Evolutionary conservation across 768 basidiomycete species (phyloP).

Genomic region (Lentinula sp.): DNA sequence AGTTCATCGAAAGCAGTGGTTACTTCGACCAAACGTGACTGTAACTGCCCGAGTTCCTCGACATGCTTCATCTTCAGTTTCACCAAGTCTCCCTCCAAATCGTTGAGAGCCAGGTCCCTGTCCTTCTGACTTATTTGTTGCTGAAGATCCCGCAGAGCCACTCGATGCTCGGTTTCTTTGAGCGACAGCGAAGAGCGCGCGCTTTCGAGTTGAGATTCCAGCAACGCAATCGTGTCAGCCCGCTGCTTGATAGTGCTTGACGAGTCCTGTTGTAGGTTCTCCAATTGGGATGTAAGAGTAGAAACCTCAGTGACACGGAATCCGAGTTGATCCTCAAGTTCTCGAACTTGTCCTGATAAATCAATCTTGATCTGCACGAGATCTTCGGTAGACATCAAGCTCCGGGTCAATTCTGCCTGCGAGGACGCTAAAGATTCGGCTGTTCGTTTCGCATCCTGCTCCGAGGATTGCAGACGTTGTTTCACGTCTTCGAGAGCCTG

Average conservation of each 20-base stretch:
- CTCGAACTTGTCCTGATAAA: neutral
- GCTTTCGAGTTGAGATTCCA: conserved; percentile 18
- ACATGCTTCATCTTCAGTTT: conserved; percentile 29
- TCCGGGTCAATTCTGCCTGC: conserved; percentile 6
- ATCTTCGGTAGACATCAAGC: conserved; percentile 2
- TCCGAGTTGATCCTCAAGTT: conserved; percentile 8
- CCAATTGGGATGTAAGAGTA: conserved; percentile 8
- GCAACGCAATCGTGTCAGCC: conserved; percentile 11
- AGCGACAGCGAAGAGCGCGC: conserved; percentile 14
- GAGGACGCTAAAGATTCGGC: conserved; percentile 21
- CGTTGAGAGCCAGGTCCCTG: conserved; percentile 4
- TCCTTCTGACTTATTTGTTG: conserved; percentile 16
- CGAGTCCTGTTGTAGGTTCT: conserved; percentile 10
- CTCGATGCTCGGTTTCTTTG: conserved; percentile 17
- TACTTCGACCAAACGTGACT: conserved; percentile 28
- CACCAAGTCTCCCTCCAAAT: conserved; percentile 20
- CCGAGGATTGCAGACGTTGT: conserved; percentile 7
- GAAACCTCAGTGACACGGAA: neutral
- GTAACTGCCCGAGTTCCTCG: conserved; percentile 29
- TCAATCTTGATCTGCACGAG: neutral
- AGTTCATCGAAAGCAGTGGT: conserved; percentile 28
- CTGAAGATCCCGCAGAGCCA: conserved; percentile 22
- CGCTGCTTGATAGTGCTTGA: conserved; percentile 11
- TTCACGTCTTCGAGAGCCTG: conserved; percentile 11
- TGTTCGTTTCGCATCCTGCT: conserved; percentile 13